These are phyloP conservation scores for Alternaria metachromatica DNA, from an alignment of 2,329 filamentous ascomycete species.

Conservation along the genomic window DNA sequence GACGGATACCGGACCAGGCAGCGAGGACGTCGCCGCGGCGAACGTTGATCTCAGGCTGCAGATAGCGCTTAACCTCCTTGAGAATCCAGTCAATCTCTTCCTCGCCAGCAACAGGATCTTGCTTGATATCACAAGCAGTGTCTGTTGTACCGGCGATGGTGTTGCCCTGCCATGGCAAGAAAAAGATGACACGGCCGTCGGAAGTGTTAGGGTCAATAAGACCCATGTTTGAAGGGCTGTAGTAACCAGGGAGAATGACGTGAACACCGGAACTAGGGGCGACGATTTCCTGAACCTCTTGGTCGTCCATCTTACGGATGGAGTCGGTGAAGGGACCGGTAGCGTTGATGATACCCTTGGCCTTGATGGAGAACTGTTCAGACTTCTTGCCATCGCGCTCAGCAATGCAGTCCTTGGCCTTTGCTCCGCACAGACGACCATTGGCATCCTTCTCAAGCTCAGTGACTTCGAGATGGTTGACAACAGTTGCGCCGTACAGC, in stretches of 20 bases:
- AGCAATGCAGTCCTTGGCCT: slow-evolving; percentile 72
- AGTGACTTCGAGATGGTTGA: slow-evolving; percentile 85
- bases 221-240: slow-evolving; percentile 84
- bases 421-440: slow-evolving; percentile 76
- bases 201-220: slow-evolving; percentile 86
- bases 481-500: slow-evolving; percentile 81
- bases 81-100: slow-evolving; percentile 89
- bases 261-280: slow-evolving; percentile 86
- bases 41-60: slow-evolving; percentile 84
- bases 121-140: slow-evolving; percentile 73
- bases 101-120: slow-evolving; percentile 78
- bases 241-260: slow-evolving; percentile 86
- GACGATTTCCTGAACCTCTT: slow-evolving; percentile 75
- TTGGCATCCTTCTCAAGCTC: slow-evolving; percentile 74
- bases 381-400: slow-evolving; percentile 68
- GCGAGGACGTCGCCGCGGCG: slow-evolving; percentile 86
- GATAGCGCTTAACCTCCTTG: slow-evolving; percentile 79
- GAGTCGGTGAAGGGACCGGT: slow-evolving; percentile 88
- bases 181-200: slow-evolving; percentile 90
- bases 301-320: slow-evolving; percentile 84
- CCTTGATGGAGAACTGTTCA: slow-evolving; percentile 73
- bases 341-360: slow-evolving; percentile 85
- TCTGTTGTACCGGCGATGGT: slow-evolving; percentile 91
- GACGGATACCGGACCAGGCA: slow-evolving; percentile 87
- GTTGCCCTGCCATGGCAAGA: slow-evolving; percentile 91